These are phyloP conservation scores for Candida sanyaensis DNA, from an alignment of 1,139 yeast species.

Conservation along the genomic window DNA sequence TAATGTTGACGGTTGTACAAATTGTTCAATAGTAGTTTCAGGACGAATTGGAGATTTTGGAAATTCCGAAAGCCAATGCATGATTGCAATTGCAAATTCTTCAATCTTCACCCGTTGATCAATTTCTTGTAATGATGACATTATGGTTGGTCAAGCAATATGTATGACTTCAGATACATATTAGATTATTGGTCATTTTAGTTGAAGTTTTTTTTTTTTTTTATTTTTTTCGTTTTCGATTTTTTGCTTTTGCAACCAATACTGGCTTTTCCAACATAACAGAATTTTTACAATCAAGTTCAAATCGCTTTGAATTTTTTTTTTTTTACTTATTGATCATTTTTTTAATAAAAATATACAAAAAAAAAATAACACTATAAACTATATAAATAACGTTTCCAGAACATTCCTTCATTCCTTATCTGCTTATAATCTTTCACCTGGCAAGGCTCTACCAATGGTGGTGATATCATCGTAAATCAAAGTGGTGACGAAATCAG, in stretches of 20 bases:
- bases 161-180: too few species aligned
- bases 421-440: constrained; percentile 41
- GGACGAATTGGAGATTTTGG: constrained; percentile 20
- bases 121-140: not conserved
- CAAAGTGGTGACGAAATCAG: constrained; percentile 74
- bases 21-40: constrained; percentile 13
- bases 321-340: not conserved
- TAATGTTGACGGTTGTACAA: constrained; percentile 17
- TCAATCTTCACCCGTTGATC: constrained; percentile 1
- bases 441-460: constrained; percentile 46
- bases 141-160: not conserved
- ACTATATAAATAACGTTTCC: constrained; percentile 6
- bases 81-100: constrained; percentile 14
- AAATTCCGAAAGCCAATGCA: constrained; percentile 29
- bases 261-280: not conserved
- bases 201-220: not conserved
- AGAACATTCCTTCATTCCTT: constrained; percentile 2
- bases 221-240: not conserved
- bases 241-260: not conserved
- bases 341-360: not conserved
- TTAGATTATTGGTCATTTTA: too few species aligned
- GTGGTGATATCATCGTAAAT: constrained; percentile 71
- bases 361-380: constrained; percentile 1
- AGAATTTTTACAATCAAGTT: not conserved
- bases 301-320: not conserved